Evolutionary conservation across 2,329 filamentous ascomycete genomes (phyloP), one percentile per base, ranked within the genome.

Genomic region (Fusarium sp.): DNA sequence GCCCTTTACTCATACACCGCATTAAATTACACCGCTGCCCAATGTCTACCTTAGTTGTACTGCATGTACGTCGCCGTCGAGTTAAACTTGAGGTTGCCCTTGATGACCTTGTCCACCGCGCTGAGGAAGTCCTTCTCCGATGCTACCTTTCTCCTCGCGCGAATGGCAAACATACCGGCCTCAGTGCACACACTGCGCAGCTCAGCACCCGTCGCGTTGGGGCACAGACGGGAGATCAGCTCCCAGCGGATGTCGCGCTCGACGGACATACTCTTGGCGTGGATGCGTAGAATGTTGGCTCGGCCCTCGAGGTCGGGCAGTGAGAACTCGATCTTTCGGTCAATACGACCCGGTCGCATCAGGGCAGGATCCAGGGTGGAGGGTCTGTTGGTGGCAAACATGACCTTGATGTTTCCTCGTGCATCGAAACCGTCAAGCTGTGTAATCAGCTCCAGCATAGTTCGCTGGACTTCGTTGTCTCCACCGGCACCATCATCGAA

Each of bases 181-280:
- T 99, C 97, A 10, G 97, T 99, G 77, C 97, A 98, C 70, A 99
- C 97, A 86, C 95, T 97, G 80, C 97, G 91, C 82, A 99, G 86
- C 85, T 99, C 97, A 60, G 97, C 97, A 86, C 97, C 97, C 1
- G 97, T 99, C 63, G 95, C 94, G 86, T 99, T 99, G 76, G 97
- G 97, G 86, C 97, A 99, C 74, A 99, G 89, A 79, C 97, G 93
- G 22, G 95, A 98, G 81, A 99, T 98, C 75, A 99, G 90, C 87
- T 99, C 97, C 97, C 97, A 99, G 85, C 97, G 92, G 80, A 99
- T 99, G 81, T 99, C 97, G 63, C 97, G 92, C 90, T 99, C 97
- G 40, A 99, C 97, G 20, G 95, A 98, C 97, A 99, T 99, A 82
- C 94, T 97, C 93, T 98, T 99, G 79, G 97, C 97, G 87, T 98